A percentile compares a stretch with the other conserved stretches of the same genome.
Conservation (phyloP, 2,329 filamentous ascomycete genomes). For the Colletotrichum agaves region DNA sequence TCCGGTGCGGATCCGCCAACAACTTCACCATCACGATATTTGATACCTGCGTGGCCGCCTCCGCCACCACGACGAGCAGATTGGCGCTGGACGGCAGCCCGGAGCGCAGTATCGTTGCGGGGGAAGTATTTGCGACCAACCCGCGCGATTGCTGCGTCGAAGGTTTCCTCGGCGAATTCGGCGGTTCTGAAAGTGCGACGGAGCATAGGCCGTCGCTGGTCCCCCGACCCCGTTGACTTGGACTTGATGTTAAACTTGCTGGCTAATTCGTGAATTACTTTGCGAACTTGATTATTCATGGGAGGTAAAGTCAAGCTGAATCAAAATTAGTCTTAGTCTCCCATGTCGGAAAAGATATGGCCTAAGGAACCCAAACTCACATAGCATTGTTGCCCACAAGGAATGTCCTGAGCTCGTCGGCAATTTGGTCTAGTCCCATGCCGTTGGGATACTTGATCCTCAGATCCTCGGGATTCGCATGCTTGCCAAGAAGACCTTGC, state of each 20-base stretch:
- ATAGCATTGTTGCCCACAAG: constrained; percentile 61
- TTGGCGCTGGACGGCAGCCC: constrained; percentile 12
- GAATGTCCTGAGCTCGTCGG: constrained; percentile 78
- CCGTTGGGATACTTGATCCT: constrained; percentile 78
- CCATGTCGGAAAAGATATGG: neutral
- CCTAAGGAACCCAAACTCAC: constrained; percentile 6
- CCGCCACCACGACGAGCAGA: constrained; percentile 37
- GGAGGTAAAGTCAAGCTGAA: constrained; percentile 79
- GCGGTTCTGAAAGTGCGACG: constrained; percentile 77
- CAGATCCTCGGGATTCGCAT: constrained; percentile 66
- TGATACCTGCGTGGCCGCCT: constrained; percentile 54
- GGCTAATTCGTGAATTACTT: constrained; percentile 82
- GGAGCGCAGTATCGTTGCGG: constrained; percentile 54
- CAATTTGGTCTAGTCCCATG: constrained; percentile 76
- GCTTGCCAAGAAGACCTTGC: constrained; percentile 72
- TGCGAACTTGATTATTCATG: constrained; percentile 83
- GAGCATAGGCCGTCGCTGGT: constrained; percentile 79
- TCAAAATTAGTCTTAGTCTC: neutral
- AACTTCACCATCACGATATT: constrained; percentile 85
- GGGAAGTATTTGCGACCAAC: constrained; percentile 66
- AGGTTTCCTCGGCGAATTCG: constrained; percentile 67
- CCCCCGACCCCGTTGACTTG: constrained; percentile 81
- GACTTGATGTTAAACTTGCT: constrained; percentile 82
- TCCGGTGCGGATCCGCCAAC: constrained; percentile 89
- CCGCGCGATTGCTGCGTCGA: constrained; percentile 58